These are phyloP conservation scores for Cylindrodendrum hubeiense DNA, from an alignment of 2,329 filamentous ascomycete species.

Conservation along the genomic window DNA sequence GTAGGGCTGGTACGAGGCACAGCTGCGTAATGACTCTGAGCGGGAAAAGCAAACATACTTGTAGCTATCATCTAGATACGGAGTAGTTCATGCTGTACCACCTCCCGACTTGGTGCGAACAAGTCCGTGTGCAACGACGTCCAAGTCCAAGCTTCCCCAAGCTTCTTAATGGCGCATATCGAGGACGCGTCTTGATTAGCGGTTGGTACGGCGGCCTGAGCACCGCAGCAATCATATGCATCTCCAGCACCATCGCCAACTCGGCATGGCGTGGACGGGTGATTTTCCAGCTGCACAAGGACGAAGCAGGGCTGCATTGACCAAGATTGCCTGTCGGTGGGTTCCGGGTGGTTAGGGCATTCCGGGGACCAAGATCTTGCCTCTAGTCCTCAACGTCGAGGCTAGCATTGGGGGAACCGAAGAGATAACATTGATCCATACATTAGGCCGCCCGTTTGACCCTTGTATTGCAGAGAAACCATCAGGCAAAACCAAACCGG, in stretches of 20 bases:
- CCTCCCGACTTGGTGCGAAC: neutral
- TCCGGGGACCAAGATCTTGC: neutral
- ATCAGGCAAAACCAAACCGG: neutral
- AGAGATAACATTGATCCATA: slow-evolving; percentile 10
- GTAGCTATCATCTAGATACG: neutral
- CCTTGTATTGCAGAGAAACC: slow-evolving; percentile 1
- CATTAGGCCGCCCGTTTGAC: neutral
- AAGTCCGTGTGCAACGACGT: slow-evolving; percentile 6
- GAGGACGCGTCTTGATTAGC: slow-evolving; percentile 10
- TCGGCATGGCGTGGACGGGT: slow-evolving; percentile 6
- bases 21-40: neutral
- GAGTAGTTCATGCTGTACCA: neutral
- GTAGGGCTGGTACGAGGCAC: neutral
- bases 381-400: neutral
- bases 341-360: neutral
- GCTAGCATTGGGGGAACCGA: neutral
- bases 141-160: slow-evolving; percentile 15
- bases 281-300: neutral
- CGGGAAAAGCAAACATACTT: neutral
- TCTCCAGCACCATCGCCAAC: neutral
- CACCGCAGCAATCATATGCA: neutral
- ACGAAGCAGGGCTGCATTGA: neutral
- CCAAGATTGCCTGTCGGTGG: slow-evolving; percentile 10
- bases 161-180: slow-evolving; percentile 1
- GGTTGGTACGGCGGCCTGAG: neutral